These are phyloP conservation scores for Chaetomiaceae sp. DNA, from an alignment of 2,329 filamentous ascomycete species.

Conservation along the genomic window DNA sequence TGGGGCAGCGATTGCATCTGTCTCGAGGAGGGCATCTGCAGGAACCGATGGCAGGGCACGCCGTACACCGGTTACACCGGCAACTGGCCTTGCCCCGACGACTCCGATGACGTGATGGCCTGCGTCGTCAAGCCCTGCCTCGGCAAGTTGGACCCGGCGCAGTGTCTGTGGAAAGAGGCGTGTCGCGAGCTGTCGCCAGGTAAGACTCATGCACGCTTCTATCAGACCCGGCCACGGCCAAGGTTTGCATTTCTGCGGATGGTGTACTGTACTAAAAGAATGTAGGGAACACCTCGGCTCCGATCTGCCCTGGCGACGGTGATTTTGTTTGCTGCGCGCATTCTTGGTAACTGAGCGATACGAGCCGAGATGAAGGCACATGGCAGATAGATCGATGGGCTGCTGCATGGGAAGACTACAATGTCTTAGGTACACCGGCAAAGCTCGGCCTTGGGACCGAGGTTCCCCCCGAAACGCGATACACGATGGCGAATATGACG, in stretches of 20 bases:
- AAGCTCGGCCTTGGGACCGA: too few species aligned
- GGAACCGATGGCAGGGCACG: background rate
- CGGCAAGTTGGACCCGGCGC: background rate
- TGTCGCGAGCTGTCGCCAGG: background rate
- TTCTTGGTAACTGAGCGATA: too few species aligned
- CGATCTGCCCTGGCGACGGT: background rate
- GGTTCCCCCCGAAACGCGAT: too few species aligned
- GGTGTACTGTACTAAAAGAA: background rate
- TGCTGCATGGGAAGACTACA: too few species aligned
- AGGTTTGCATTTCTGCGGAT: background rate
- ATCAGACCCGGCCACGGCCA: too few species aligned
- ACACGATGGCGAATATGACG: too few species aligned
- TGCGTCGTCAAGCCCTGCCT: background rate
- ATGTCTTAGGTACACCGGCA: too few species aligned
- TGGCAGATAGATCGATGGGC: too few species aligned
- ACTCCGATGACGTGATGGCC: background rate
- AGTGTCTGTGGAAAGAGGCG: background rate
- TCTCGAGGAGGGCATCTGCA: background rate
- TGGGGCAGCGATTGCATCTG: slow-evolving; percentile 6
- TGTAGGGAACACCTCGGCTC: background rate
- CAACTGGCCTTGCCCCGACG: background rate
- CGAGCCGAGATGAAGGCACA: too few species aligned
- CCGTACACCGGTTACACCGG: background rate
- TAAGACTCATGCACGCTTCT: background rate
- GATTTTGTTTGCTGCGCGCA: slow-evolving; percentile 1